Evolutionary conservation across 495 filamentous ascomycete species (phyloP), one percentile per base, ranked within the genome.

Genomic region (Hyaloscypha finlandica): DNA sequence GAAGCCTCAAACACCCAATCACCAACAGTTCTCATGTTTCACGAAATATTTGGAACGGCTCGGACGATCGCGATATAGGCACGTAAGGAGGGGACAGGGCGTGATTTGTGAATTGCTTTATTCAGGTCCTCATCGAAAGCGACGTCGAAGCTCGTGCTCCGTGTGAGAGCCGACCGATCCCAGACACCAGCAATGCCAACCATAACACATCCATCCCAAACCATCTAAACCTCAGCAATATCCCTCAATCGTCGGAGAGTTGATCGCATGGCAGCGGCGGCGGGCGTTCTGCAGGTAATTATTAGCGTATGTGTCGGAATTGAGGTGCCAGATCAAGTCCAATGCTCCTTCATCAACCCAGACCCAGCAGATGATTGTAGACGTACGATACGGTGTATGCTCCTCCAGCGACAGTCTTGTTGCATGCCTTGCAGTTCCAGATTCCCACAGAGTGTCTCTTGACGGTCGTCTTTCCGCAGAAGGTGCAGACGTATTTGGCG

Each of bases 351-450:
- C 61, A 25, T 22, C 22, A 12, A 42, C 20, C n/a, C 37, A 35
- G 33, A 51, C 9, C 32, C 32, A 31, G 56, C 22, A 37, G 32
- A 33, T 59, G 30, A 16, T 59, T 32, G 29, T 48, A 61, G 66
- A 94, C 93, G 84, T 89, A 97, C 93, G 96, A 90, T 76, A 98
- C 92, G 69, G 90, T 91, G 87, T 94, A 99, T 71, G 95, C 95
- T 78, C 95, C 96, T 77, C 95, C 95, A 79, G 95, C 95, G 73
- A 97, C 88, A 69, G 87, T 90, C 91, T 96, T 97, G 81, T 91
- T 87, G 88, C 93, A 97, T 32, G 89, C 85, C 82, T 86, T 90
- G 89, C 95, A 99, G 80, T 88, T 85, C 95, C 95, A 97, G 86
- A 98, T 98, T 75, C 95, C 96, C 73, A 96, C 92, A 62, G 92